phyloP scores from a whole-genome alignment of 2,329 filamentous ascomycete species.

The Lachnellula arida region DNA sequence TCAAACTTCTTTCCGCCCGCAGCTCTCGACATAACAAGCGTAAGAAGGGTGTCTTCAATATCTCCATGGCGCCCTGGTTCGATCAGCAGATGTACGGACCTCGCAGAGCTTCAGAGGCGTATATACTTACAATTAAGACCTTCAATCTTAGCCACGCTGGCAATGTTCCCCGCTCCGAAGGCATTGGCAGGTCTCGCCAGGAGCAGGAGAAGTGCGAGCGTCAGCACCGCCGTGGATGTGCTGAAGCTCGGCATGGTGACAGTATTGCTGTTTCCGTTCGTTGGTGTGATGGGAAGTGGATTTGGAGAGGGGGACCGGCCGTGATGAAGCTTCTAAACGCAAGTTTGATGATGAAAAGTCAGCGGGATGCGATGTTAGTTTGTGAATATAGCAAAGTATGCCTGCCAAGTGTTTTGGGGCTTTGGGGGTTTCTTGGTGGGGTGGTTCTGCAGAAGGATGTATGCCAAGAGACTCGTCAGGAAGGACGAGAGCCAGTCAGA shows the following conservation, averaged over 20 bases:
- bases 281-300: background rate
- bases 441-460: background rate
- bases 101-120: background rate
- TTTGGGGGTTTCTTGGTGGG: slow-evolving; percentile 1
- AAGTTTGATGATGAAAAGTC: slow-evolving; percentile 1
- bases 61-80: slow-evolving; percentile 73
- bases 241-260: slow-evolving; percentile 27
- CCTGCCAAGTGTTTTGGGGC: background rate
- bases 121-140: slow-evolving; percentile 69
- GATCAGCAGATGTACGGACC: slow-evolving; percentile 11
- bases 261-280: slow-evolving; percentile 2
- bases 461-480: background rate
- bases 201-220: slow-evolving; percentile 55
- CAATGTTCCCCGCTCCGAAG: slow-evolving; percentile 88
- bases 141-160: slow-evolving; percentile 72
- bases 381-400: slow-evolving; percentile 3
- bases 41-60: slow-evolving; percentile 85
- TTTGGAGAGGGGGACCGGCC: background rate
- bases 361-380: slow-evolving; percentile 1
- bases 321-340: slow-evolving; percentile 1
- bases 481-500: background rate
- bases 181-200: slow-evolving; percentile 66
- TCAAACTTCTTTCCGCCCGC: slow-evolving; percentile 74
- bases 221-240: slow-evolving; percentile 26
- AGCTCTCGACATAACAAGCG: slow-evolving; percentile 57